These are phyloP conservation scores for Chlorella sp. DNA, from an alignment of 139 green algal species.

Conservation along the genomic window DNA sequence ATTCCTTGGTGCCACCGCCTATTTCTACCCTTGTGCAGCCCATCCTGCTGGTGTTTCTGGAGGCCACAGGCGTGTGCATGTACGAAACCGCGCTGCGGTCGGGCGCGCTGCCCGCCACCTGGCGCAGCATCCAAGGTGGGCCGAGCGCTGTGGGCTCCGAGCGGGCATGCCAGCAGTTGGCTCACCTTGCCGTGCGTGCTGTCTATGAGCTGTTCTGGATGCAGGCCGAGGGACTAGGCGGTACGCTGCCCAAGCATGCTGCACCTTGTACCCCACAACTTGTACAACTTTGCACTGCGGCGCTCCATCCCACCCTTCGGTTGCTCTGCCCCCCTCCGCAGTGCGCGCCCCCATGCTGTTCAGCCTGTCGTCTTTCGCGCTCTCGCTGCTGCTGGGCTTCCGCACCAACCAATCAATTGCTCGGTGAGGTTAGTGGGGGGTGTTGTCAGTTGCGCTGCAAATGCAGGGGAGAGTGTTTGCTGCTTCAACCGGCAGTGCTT, in stretches of 20 bases:
- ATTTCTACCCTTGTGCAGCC: no score
- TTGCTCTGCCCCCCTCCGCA: background rate
- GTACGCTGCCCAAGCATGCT: background rate
- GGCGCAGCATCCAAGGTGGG: constrained; percentile 2
- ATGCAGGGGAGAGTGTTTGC: no score
- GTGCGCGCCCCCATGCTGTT: background rate
- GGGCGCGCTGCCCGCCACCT: background rate
- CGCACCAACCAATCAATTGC: constrained; percentile 12
- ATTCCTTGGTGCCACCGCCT: no score
- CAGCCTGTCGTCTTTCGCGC: background rate
- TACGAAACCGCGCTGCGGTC: background rate
- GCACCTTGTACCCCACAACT: background rate
- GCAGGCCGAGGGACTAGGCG: no score
- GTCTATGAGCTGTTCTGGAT: no score
- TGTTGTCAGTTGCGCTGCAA: no score
- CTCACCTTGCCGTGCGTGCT: no score
- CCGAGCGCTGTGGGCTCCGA: no score
- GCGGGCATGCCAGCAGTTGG: no score
- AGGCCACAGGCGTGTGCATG: background rate
- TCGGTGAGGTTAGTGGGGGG: background rate
- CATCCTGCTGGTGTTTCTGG: background rate
- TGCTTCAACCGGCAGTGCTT: background rate
- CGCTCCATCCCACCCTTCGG: no score
- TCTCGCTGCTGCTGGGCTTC: constrained; percentile 11
- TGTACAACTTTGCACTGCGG: no score